phyloP scores from a whole-genome alignment of 2,329 filamentous ascomycete species.

The Nannizziopsis barbatae region DNA sequence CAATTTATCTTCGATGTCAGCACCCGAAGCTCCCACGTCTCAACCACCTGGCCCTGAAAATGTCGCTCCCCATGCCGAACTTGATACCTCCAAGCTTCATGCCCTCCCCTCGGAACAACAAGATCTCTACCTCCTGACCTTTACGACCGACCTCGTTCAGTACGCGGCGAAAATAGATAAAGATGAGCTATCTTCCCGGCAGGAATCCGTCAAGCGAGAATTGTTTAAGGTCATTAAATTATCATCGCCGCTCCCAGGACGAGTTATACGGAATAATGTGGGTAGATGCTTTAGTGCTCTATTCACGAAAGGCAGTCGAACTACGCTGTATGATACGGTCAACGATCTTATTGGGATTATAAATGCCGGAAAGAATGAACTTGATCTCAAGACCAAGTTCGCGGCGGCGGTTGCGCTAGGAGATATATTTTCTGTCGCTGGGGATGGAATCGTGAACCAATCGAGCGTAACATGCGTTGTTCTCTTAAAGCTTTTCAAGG shows the following conservation, averaged over 20 bases:
- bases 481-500: constrained; percentile 68
- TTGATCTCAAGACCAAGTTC: constrained; percentile 69
- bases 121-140: constrained; percentile 83
- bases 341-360: constrained; percentile 72
- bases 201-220: constrained; percentile 86
- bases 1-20: constrained; percentile 27
- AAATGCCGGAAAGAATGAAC: constrained; percentile 63
- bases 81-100: constrained; percentile 83
- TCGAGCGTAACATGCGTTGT: constrained; percentile 62
- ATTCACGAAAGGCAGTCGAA: constrained; percentile 75
- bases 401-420: constrained; percentile 79
- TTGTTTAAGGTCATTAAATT: constrained; percentile 86
- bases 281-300: constrained; percentile 74
- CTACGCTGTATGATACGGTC: constrained; percentile 85
- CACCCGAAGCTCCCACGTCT: constrained; percentile 24
- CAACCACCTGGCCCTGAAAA: constrained; percentile 28
- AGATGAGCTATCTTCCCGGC: constrained; percentile 76
- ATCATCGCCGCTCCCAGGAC: constrained; percentile 65
- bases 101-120: constrained; percentile 87
- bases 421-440: constrained; percentile 79
- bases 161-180: constrained; percentile 62
- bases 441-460: constrained; percentile 80
- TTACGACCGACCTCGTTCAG: constrained; percentile 68
- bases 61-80: constrained; percentile 44
- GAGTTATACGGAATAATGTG: constrained; percentile 81